Conservation (phyloP, 2,329 filamentous ascomycete genomes). For the Venturia carpophila region DNA sequence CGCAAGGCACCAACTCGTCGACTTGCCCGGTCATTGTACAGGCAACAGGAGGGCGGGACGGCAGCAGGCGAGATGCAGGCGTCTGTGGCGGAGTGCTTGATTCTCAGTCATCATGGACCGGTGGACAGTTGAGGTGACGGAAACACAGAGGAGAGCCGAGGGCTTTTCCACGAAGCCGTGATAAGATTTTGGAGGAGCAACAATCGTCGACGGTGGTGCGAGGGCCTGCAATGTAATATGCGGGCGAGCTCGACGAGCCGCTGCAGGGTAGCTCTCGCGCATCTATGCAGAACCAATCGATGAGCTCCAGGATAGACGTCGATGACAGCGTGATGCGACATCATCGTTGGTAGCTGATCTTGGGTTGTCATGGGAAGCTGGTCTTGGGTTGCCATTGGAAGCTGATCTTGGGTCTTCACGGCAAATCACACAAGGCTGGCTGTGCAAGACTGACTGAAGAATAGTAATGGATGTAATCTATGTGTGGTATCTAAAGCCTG, state of each 20-base stretch:
- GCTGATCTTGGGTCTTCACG: slow-evolving; percentile 3
- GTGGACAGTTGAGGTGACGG: neutral
- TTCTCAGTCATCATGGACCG: neutral
- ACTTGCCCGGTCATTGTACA: neutral
- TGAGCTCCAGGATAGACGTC: neutral
- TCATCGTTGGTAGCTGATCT: neutral
- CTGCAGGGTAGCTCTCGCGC: neutral
- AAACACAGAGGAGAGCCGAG: slow-evolving; percentile 11
- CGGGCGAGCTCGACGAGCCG: neutral
- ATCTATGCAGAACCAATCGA: neutral
- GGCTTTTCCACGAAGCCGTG: neutral
- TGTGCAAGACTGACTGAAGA: neutral
- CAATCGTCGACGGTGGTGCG: slow-evolving; percentile 12
- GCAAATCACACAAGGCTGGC: neutral
- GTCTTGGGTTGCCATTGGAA: too few species aligned
- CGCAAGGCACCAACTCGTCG: neutral
- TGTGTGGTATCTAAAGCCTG: slow-evolving; percentile 12
- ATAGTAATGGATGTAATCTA: neutral
- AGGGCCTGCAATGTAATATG: neutral
- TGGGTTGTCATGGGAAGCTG: too few species aligned
- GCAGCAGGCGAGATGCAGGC: slow-evolving; percentile 4
- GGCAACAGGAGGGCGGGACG: neutral
- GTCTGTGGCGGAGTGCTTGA: slow-evolving; percentile 3
- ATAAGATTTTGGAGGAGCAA: slow-evolving; percentile 11
- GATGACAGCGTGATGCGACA: neutral